These are phyloP conservation scores for Pythium vanterpoolii DNA, from an alignment of 352 stramenopile genomes.

Conservation along the genomic window DNA sequence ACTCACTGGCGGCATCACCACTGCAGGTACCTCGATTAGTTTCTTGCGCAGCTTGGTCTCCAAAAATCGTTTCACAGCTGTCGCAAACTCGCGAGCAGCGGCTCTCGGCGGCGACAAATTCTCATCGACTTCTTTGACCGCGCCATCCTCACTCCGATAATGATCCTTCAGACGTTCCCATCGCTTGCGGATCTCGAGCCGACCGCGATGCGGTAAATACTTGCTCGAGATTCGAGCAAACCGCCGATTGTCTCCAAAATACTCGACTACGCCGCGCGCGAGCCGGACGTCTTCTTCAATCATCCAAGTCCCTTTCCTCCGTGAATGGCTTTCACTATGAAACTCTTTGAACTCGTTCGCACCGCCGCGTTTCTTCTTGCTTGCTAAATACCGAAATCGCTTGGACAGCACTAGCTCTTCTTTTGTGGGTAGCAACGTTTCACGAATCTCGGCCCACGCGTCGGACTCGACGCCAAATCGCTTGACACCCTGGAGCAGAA, in stretches of 20 bases:
- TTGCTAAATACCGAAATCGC: slow-evolving; percentile 68
- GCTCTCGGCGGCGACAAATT: not conserved
- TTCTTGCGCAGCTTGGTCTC: slow-evolving; percentile 24
- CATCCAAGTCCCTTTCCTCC: slow-evolving; percentile 49
- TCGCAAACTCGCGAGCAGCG: slow-evolving; percentile 41
- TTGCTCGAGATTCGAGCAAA: slow-evolving; percentile 57
- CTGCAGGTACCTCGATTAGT: not conserved
- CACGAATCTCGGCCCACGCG: slow-evolving; percentile 60
- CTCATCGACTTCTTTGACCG: slow-evolving; percentile 2
- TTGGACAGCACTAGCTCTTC: slow-evolving; percentile 41
- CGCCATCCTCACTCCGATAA: slow-evolving; percentile 22
- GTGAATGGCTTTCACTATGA: slow-evolving; percentile 36
- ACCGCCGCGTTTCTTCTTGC: slow-evolving; percentile 40
- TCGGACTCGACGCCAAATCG: slow-evolving; percentile 46
- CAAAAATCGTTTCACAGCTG: slow-evolving; percentile 51
- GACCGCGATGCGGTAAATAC: slow-evolving; percentile 64
- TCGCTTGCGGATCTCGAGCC: slow-evolving; percentile 63
- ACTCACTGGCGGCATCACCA: not conserved
- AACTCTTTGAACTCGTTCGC: slow-evolving; percentile 61
- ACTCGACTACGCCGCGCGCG: slow-evolving; percentile 61
- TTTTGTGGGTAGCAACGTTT: slow-evolving; percentile 65
- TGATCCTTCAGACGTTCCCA: slow-evolving; percentile 39
- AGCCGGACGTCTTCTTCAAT: slow-evolving; percentile 82
- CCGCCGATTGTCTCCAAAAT: slow-evolving; percentile 54
- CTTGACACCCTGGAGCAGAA: slow-evolving; percentile 69